Conservation (phyloP, 345 rosid genomes). For the Brassica incana region DNA sequence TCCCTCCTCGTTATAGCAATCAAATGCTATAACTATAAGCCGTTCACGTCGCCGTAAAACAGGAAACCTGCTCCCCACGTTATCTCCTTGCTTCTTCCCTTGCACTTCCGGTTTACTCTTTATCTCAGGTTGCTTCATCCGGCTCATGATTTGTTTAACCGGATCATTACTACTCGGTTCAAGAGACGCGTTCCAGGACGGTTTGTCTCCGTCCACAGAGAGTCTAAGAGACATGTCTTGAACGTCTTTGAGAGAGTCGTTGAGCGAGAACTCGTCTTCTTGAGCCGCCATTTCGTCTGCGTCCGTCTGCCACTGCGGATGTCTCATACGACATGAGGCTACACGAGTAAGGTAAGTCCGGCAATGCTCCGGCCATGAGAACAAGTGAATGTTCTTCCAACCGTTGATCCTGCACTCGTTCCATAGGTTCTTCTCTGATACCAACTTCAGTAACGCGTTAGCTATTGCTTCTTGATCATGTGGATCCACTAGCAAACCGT, state of each 20-base stretch:
- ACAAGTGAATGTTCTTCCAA: constrained; percentile 93
- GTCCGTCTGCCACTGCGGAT: constrained; percentile 93
- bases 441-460: constrained; percentile 82
- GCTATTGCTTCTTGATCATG: constrained; percentile 87
- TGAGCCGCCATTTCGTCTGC: constrained; percentile 69
- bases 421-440: constrained; percentile 93
- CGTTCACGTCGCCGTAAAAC: constrained; percentile 70
- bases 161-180: constrained; percentile 58
- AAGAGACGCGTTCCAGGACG: constrained; percentile 55
- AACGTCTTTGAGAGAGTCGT: constrained; percentile 87
- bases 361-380: constrained; percentile 99
- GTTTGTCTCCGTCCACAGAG: constrained; percentile 85
- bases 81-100: constrained; percentile 53
- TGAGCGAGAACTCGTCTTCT: constrained; percentile 64
- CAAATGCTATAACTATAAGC: constrained; percentile 71
- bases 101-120: constrained; percentile 43
- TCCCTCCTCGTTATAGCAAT: constrained; percentile 72
- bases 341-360: constrained; percentile 91
- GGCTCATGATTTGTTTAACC: constrained; percentile 72
- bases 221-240: constrained; percentile 95
- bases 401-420: constrained; percentile 81
- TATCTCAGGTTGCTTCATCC: constrained; percentile 57
- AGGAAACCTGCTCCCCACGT: constrained; percentile 65
- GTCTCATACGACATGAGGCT: constrained; percentile 92
- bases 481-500: constrained; percentile 94